phyloP scores from a whole-genome alignment of 2,329 filamentous ascomycete species.

The Fusarium udum region DNA sequence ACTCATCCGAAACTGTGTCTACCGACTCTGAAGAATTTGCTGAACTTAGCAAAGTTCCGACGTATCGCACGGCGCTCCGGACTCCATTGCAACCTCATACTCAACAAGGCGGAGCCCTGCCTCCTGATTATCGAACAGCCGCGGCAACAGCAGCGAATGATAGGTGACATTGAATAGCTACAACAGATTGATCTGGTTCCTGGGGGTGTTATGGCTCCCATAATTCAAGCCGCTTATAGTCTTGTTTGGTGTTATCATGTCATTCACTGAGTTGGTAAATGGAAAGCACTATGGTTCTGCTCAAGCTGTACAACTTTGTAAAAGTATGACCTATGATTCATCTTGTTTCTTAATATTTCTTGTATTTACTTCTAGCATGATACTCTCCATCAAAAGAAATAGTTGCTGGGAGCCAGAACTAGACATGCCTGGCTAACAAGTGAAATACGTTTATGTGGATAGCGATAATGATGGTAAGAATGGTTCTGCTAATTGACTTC shows the following conservation, averaged over 20 bases:
- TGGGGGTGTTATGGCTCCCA: fast-evolving
- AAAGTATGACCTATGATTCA: no score
- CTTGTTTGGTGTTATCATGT: neutral
- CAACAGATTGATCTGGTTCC: fast-evolving
- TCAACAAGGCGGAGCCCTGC: constrained; percentile 56
- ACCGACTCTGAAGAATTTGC: constrained; percentile 68
- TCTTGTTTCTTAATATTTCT: neutral
- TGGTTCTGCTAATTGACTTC: neutral
- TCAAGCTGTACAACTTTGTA: neutral
- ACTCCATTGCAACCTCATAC: constrained; percentile 65
- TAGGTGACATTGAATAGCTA: neutral
- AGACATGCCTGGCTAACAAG: neutral
- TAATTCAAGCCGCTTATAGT: neutral
- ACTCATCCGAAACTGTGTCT: constrained; percentile 61
- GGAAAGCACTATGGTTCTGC: neutral
- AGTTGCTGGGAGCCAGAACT: neutral
- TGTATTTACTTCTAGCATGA: neutral
- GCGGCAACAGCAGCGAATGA: neutral
- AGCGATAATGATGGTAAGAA: neutral
- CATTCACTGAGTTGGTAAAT: neutral
- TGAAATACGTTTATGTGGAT: no score
- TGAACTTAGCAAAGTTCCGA: constrained; percentile 76
- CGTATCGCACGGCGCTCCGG: constrained; percentile 77
- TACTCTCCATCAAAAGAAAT: no score
- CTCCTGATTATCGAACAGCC: constrained; percentile 71